Evolutionary conservation across 1,284 basidiomycete genomes (phyloP).

Genomic region (Termitomyces sp.): DNA sequence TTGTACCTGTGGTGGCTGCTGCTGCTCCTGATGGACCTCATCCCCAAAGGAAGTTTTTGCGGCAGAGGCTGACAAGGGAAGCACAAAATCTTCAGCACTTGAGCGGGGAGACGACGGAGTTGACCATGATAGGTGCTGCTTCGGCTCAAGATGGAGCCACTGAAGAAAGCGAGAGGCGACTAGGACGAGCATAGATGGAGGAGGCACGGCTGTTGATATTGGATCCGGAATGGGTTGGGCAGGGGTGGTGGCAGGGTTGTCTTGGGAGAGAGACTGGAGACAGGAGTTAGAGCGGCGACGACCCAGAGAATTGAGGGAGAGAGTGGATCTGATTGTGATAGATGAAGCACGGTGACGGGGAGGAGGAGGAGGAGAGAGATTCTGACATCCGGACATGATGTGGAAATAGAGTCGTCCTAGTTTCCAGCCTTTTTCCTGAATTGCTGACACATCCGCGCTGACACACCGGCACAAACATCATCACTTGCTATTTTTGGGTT

Average conservation of each 20-base stretch:
- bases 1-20: conserved; percentile 21
- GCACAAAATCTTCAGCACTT: conserved; percentile 48
- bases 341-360: conserved; percentile 56
- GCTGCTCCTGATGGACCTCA: conserved; percentile 32
- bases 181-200: conserved; percentile 44
- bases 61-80: conserved; percentile 67
- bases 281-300: conserved; percentile 40
- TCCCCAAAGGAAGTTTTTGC: conserved; percentile 48
- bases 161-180: conserved; percentile 48
- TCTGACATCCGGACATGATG: conserved; percentile 21
- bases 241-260: conserved; percentile 7
- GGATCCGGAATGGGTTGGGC: conserved; percentile 14
- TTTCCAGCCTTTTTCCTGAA: neutral
- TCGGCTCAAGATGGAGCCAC: conserved; percentile 43
- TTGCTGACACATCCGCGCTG: conserved; percentile 8
- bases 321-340: conserved; percentile 50
- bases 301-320: conserved; percentile 50
- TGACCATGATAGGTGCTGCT: conserved; percentile 33
- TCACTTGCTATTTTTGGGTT: too few relatives aligned
- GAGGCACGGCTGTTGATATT: conserved; percentile 17
- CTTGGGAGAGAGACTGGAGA: conserved; percentile 17
- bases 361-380: conserved; percentile 30
- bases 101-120: conserved; percentile 50
- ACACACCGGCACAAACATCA: neutral
- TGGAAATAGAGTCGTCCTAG: too few relatives aligned